phyloP scores from a whole-genome alignment of 1,284 basidiomycete genomes.

The Ustilago crameri region DNA sequence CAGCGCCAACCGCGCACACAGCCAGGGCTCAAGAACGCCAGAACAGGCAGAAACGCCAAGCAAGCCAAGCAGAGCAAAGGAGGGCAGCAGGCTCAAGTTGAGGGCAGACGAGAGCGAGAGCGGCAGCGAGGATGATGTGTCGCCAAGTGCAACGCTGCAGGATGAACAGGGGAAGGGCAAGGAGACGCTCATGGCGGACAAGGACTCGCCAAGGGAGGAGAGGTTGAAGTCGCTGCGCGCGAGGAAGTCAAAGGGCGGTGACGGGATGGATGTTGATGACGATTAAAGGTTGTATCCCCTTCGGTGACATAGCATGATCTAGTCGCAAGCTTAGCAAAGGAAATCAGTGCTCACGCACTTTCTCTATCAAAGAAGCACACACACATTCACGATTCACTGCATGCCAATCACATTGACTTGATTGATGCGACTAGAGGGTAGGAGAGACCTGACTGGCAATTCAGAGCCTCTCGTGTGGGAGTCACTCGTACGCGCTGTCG shows the following conservation, averaged over 20 bases:
- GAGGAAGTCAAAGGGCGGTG: conserved; percentile 11
- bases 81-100: conserved; percentile 27
- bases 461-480: conserved; percentile 4
- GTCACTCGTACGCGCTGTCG: conserved; percentile 43
- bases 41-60: conserved; percentile 23
- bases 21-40: neutral
- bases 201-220: conserved; percentile 8
- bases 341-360: too few relatives aligned
- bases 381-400: too few relatives aligned
- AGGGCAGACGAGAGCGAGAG: conserved; percentile 24
- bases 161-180: conserved; percentile 14
- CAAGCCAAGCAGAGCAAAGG: conserved; percentile 17
- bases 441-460: neutral
- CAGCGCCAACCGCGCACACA: neutral
- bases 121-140: neutral
- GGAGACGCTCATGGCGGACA: conserved; percentile 8
- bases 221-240: conserved; percentile 21
- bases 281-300: conserved; percentile 7
- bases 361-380: too few relatives aligned
- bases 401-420: neutral
- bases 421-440: neutral
- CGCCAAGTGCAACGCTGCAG: neutral
- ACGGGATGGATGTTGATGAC: conserved; percentile 46
- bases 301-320: too few relatives aligned
- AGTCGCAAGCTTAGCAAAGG: neutral